These are phyloP conservation scores for Colletotrichum aenigma DNA, from an alignment of 2,329 filamentous ascomycete genomes.

Conservation along the genomic window DNA sequence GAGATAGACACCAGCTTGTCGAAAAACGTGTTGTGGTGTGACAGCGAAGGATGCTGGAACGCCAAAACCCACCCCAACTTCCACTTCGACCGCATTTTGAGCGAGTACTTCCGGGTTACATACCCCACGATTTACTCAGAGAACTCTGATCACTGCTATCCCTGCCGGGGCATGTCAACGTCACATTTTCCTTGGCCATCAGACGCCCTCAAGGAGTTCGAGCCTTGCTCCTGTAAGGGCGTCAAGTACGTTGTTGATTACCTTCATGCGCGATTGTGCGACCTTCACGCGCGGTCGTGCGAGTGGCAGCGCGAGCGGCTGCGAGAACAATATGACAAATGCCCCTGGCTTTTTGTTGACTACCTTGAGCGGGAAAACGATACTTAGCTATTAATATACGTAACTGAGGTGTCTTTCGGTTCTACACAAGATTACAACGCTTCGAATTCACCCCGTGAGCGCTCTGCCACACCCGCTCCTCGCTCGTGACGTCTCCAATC, in stretches of 20 bases:
- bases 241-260: background rate
- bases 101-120: background rate
- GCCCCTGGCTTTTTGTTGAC: background rate
- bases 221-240: background rate
- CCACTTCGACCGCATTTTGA: background rate
- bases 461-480: background rate
- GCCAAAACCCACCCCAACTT: background rate
- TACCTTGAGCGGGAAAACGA: background rate
- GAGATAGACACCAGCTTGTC: background rate
- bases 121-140: no score
- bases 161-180: background rate
- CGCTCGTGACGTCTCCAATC: background rate
- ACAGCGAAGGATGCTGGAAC: background rate
- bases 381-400: background rate
- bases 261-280: background rate
- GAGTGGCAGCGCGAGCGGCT: rapidly evolving
- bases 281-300: background rate
- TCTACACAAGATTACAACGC: background rate
- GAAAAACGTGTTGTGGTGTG: background rate
- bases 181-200: rapidly evolving
- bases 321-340: background rate
- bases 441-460: background rate
- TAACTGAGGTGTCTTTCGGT: background rate
- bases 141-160: background rate
- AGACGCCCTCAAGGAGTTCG: rapidly evolving